Base-by-base conservation (phyloP, 306 rosid genomes). In the Rosa chinensis region DNA sequence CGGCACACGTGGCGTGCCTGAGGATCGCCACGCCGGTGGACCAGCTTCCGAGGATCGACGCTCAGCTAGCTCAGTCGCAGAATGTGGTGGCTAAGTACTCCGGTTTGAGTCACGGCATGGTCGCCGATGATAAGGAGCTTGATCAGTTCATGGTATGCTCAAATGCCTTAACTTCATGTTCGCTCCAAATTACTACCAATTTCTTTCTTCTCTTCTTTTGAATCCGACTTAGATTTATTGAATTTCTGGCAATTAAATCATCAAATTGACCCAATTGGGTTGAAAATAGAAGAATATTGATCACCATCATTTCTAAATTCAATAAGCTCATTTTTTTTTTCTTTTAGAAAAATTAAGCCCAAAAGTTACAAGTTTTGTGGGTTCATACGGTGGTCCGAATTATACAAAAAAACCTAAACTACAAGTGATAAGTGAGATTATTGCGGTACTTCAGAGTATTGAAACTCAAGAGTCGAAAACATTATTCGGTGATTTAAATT, bases 1-100 rank as follows among this genome's bases (percentile, higher is more conserved):
- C 98, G 53, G 98, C 99, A 4, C 98, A 93, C 74, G 99, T 95
- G 75, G 90, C 97, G 21, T 95, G 99, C 80, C 87, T 95, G 28
- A 87, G 98, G 83, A 95, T 95, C 85, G 98, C 99, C 42, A 95
- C 99, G 25, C 99, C 98, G 58, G 99, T 95, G 13, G 98, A 95
- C 82, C 99, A 95, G 90, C 76, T 95, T 80, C 97, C 99, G 2
- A 93, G 97, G 83, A 95, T 95, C 78, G 98, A 95, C 58, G 98
- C 97, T 25, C 97, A 95, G 92, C 87, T 95, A 48, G 91, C 93
- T 2, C 92, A 91, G 90, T 93, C 99, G 1, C 93, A 95, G 92
- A 95, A 90, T 91, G 97, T 95, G 72, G 90, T 95, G 70, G 90
- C 94, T 35, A 95, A 95, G 81, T 95, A 93, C 89, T 95, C 98